These are phyloP conservation scores for Starmerella gropengiesseri DNA, from an alignment of 805 yeast genomes.

Conservation along the genomic window DNA sequence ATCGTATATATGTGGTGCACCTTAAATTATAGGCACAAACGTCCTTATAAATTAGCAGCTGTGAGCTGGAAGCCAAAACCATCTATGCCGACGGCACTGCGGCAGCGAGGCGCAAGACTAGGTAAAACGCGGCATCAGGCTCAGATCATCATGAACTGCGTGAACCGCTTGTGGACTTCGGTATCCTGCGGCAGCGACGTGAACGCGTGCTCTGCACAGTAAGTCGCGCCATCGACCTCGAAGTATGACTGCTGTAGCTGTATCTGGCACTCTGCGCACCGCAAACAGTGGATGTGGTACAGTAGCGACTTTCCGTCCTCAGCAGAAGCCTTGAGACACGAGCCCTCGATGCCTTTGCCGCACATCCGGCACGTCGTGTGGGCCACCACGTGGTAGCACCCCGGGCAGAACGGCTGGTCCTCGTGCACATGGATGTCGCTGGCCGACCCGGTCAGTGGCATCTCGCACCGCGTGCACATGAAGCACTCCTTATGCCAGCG, in stretches of 20 bases:
- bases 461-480: conserved; percentile 53
- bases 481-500: conserved; percentile 93
- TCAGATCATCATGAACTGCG: conserved; percentile 27
- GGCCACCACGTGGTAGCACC: conserved; percentile 65
- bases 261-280: conserved; percentile 48
- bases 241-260: conserved; percentile 28
- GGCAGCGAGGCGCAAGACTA: no score
- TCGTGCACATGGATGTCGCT: conserved; percentile 50
- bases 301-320: conserved; percentile 39
- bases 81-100: no score
- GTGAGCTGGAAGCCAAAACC: no score
- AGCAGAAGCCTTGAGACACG: conserved; percentile 55
- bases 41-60: background rate
- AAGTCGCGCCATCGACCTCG: conserved; percentile 27
- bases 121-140: background rate
- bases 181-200: conserved; percentile 19
- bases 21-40: no score
- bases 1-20: no score
- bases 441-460: conserved; percentile 22
- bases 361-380: conserved; percentile 66
- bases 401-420: conserved; percentile 73
- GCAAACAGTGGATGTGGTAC: conserved; percentile 66
- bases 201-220: conserved; percentile 32
- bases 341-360: conserved; percentile 72
- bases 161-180: conserved; percentile 26